phyloP scores from a whole-genome alignment of 2,329 filamentous ascomycete species.

The Calonectria ilicicola region DNA sequence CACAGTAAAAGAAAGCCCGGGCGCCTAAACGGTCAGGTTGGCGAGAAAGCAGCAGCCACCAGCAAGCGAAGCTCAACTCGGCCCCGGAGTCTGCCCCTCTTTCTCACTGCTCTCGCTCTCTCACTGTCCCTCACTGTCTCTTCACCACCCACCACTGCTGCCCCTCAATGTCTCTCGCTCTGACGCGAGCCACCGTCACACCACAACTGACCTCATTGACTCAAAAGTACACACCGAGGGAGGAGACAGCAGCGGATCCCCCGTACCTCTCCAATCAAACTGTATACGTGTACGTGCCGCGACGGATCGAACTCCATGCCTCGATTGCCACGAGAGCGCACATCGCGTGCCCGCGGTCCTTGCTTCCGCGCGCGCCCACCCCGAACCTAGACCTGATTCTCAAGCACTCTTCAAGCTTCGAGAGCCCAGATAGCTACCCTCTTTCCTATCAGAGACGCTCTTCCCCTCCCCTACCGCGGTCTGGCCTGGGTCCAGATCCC shows the following conservation, averaged over 20 bases:
- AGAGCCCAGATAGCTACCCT: not conserved
- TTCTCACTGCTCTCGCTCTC: not conserved
- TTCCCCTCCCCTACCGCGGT: not conserved
- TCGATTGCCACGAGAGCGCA: not conserved
- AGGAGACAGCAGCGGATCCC: not conserved
- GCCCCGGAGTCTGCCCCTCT: not conserved
- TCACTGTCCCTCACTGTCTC: not conserved
- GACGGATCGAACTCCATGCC: slow-evolving; percentile 2
- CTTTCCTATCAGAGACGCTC: not conserved
- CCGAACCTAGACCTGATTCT: not conserved
- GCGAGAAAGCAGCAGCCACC: not conserved
- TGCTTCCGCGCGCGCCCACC: not conserved
- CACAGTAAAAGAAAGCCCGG: not conserved
- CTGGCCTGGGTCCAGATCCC: slow-evolving; percentile 1
- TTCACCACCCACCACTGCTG: not conserved
- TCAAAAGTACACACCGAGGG: not conserved
- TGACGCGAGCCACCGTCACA: not conserved
- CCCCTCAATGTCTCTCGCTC: not conserved
- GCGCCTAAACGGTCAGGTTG: not conserved
- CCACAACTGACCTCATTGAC: not conserved
- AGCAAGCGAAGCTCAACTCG: not conserved
- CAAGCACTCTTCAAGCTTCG: not conserved
- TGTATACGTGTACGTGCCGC: slow-evolving; percentile 3
- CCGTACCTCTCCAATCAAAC: not conserved
- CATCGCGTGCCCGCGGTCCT: not conserved